Percentiles rank a stretch among this genome's conserved stretches.
These are phyloP conservation scores for Linnemannia zychae DNA, from an alignment of 192 early-diverging fungal genomes.

Conservation along the genomic window DNA sequence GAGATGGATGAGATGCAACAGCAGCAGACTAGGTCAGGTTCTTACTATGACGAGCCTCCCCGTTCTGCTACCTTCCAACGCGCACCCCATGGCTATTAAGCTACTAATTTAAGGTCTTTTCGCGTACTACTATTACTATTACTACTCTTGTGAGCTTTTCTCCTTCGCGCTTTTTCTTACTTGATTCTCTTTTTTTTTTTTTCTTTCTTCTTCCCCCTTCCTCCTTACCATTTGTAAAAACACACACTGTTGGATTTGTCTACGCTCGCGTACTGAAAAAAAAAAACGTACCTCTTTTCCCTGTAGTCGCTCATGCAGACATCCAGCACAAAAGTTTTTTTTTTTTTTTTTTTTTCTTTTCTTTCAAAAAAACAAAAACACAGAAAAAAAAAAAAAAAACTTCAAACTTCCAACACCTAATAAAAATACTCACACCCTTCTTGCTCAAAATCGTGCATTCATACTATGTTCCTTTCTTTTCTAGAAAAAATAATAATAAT, in stretches of 20 bases:
- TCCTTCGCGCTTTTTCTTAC: neutral
- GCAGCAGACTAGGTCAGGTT: neutral
- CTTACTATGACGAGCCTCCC: constrained; percentile 24
- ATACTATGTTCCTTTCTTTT: neutral
- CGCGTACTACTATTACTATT: neutral
- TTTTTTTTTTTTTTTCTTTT: neutral
- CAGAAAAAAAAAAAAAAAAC: no score
- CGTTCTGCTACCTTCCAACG: constrained; percentile 7
- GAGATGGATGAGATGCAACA: constrained; percentile 21
- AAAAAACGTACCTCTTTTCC: neutral
- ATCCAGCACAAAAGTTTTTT: constrained; percentile 7
- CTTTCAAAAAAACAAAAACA: neutral
- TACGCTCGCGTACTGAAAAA: neutral
- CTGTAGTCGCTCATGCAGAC: neutral
- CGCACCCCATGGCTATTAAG: neutral
- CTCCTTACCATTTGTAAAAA: neutral
- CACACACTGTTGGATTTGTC: neutral
- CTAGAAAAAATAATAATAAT: neutral
- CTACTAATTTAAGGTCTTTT: neutral
- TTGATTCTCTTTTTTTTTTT: neutral
- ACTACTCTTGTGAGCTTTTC: neutral
- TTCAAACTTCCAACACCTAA: no score
- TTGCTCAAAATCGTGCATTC: neutral
- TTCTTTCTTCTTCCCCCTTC: neutral
- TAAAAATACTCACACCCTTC: constrained; percentile 5